These are phyloP conservation scores for Triticum aestivum DNA, from an alignment of 176 grass and related monocot species.

Conservation along the genomic window DNA sequence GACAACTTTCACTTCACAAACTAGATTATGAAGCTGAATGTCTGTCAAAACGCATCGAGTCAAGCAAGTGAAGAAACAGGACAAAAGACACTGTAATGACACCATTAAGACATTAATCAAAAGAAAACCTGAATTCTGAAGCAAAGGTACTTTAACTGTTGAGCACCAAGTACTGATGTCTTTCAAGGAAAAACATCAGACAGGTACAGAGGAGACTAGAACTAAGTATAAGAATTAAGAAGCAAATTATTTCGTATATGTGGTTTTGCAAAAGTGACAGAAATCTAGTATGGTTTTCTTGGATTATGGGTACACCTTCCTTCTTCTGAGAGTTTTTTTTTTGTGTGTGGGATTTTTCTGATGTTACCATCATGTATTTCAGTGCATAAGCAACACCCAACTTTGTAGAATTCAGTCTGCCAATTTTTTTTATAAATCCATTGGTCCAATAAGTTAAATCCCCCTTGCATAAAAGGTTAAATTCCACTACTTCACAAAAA, in stretches of 20 bases:
- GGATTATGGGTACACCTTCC: background rate
- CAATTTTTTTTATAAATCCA: background rate
- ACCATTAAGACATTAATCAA: background rate
- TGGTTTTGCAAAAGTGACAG: background rate
- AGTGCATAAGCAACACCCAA: background rate
- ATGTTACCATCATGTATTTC: background rate
- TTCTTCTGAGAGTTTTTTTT: background rate
- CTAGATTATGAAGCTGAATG: background rate
- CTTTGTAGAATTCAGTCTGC: too few species aligned
- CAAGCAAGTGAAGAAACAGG: background rate
- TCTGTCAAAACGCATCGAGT: background rate
- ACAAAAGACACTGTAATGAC: background rate
- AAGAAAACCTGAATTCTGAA: background rate
- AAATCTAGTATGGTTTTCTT: background rate
- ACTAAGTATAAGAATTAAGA: background rate
- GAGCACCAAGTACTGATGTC: constrained; percentile 3
- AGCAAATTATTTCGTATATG: background rate
- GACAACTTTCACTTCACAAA: background rate
- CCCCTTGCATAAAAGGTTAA: background rate
- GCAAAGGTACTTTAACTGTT: background rate
- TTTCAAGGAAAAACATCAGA: background rate
- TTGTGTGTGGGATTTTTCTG: too few species aligned
- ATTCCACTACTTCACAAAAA: background rate
- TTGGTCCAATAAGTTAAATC: background rate
- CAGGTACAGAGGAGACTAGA: background rate